These are phyloP conservation scores for Xerocomus minutiporus DNA, from an alignment of 1,284 basidiomycete genomes.

Conservation along the genomic window DNA sequence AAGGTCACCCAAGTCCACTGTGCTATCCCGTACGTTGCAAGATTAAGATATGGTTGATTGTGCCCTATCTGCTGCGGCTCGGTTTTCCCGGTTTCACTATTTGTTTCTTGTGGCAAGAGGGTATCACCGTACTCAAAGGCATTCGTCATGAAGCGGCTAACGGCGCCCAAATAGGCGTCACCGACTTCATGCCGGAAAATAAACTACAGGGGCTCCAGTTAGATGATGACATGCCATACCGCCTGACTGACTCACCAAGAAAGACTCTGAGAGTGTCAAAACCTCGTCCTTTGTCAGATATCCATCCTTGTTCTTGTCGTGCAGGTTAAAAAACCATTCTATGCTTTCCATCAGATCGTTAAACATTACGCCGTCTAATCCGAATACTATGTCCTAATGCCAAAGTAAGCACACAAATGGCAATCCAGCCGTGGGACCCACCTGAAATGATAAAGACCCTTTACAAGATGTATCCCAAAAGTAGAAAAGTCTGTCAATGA, in stretches of 20 bases:
- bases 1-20: slow-evolving; percentile 2
- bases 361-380: slow-evolving; percentile 89
- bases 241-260: slow-evolving; percentile 64
- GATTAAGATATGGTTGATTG: slow-evolving; percentile 85
- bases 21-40: slow-evolving; percentile 59
- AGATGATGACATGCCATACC: background rate
- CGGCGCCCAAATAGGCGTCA: slow-evolving; percentile 93
- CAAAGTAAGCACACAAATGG: slow-evolving; percentile 5
- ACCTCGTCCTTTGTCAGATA: slow-evolving; percentile 96
- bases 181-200: slow-evolving; percentile 98
- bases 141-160: slow-evolving; percentile 95
- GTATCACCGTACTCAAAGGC: slow-evolving; percentile 96
- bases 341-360: slow-evolving; percentile 98
- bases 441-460: slow-evolving; percentile 85
- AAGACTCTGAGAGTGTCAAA: slow-evolving; percentile 88
- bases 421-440: slow-evolving; percentile 21
- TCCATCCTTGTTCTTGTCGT: slow-evolving; percentile 95
- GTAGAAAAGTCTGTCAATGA: slow-evolving; percentile 80
- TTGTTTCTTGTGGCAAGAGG: slow-evolving; percentile 50
- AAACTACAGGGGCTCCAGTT: slow-evolving; percentile 51
- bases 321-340: slow-evolving; percentile 96
- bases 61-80: slow-evolving; percentile 48
- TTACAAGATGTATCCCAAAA: slow-evolving; percentile 83
- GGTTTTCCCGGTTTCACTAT: slow-evolving; percentile 41
- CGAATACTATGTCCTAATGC: slow-evolving; percentile 80